These are phyloP conservation scores for Podila minutissima DNA, from an alignment of 192 early-diverging fungal species.

Conservation along the genomic window DNA sequence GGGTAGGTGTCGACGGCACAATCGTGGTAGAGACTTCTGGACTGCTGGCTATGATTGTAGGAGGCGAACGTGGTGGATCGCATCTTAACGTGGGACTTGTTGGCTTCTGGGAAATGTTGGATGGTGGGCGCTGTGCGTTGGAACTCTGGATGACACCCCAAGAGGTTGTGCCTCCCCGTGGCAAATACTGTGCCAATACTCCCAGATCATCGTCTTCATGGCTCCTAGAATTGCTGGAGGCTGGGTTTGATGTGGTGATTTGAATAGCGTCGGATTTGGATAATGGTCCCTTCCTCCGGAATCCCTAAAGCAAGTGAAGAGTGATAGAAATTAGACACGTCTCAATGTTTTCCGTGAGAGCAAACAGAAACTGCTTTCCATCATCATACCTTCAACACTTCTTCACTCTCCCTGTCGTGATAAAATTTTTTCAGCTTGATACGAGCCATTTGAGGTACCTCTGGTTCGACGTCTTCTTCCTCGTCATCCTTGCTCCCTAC, in stretches of 20 bases:
- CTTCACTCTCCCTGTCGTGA: constrained; percentile 46
- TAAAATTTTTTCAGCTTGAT: constrained; percentile 36
- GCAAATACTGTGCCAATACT: constrained; percentile 10
- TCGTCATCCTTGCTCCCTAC: background rate
- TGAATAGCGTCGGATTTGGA: constrained; percentile 22
- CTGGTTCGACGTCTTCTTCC: constrained; percentile 23
- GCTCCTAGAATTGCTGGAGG: background rate
- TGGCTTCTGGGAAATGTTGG: background rate
- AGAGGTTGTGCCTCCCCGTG: constrained; percentile 20
- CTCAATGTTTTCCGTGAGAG: background rate
- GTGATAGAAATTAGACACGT: background rate
- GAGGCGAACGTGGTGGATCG: background rate
- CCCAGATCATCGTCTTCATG: constrained; percentile 12
- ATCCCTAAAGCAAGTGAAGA: constrained; percentile 7
- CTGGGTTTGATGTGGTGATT: background rate
- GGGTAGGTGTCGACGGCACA: constrained; percentile 14
- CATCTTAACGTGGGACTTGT: constrained; percentile 8
- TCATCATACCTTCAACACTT: constrained; percentile 53
- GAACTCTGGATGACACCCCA: constrained; percentile 27
- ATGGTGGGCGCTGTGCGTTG: background rate
- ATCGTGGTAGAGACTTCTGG: background rate
- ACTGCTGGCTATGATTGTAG: background rate
- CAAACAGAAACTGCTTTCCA: constrained; percentile 14
- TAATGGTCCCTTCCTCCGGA: constrained; percentile 26
- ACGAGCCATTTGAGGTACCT: constrained; percentile 22